Conservation (phyloP, 1,139 yeast genomes). For the Arxiozyma bovina region DNA sequence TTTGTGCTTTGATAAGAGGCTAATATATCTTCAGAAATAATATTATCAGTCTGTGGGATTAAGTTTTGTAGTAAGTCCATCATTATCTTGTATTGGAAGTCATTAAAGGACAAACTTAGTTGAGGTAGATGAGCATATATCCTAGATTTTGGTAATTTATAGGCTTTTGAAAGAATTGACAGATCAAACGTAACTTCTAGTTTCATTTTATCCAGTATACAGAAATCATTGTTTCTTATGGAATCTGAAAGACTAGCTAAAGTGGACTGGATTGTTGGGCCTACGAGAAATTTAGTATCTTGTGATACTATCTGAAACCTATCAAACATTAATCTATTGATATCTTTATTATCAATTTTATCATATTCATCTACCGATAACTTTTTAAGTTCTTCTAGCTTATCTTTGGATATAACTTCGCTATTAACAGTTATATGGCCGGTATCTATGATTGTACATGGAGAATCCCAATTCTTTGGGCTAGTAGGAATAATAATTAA, state of each 20-base stretch:
- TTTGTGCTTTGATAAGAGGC: slow-evolving; percentile 21
- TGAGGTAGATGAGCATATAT: slow-evolving; percentile 76
- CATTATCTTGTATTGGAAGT: slow-evolving; percentile 79
- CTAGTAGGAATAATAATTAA: slow-evolving; percentile 81
- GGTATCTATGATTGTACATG: slow-evolving; percentile 89
- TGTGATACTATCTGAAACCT: slow-evolving; percentile 66
- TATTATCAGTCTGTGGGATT: slow-evolving; percentile 41
- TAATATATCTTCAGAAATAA: slow-evolving; percentile 7
- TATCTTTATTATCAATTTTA: slow-evolving; percentile 59
- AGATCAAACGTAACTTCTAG: slow-evolving; percentile 67
- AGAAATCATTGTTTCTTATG: slow-evolving; percentile 33
- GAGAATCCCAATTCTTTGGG: slow-evolving; percentile 70
- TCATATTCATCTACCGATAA: slow-evolving; percentile 57
- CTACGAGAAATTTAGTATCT: slow-evolving; percentile 84
- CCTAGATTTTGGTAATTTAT: slow-evolving; percentile 61
- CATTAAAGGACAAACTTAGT: slow-evolving; percentile 65
- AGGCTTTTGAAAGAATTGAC: slow-evolving; percentile 76
- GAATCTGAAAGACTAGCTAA: slow-evolving; percentile 56
- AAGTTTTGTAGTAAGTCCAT: slow-evolving; percentile 68
- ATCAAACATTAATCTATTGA: slow-evolving; percentile 82
- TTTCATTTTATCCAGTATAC: slow-evolving; percentile 65
- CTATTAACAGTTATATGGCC: slow-evolving; percentile 86
- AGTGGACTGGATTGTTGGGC: slow-evolving; percentile 70
- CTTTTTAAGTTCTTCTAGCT: slow-evolving; percentile 60
- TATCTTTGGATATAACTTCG: slow-evolving; percentile 66